These are phyloP conservation scores for Candida glucosophila DNA, from an alignment of 1,139 yeast genomes.

Conservation along the genomic window DNA sequence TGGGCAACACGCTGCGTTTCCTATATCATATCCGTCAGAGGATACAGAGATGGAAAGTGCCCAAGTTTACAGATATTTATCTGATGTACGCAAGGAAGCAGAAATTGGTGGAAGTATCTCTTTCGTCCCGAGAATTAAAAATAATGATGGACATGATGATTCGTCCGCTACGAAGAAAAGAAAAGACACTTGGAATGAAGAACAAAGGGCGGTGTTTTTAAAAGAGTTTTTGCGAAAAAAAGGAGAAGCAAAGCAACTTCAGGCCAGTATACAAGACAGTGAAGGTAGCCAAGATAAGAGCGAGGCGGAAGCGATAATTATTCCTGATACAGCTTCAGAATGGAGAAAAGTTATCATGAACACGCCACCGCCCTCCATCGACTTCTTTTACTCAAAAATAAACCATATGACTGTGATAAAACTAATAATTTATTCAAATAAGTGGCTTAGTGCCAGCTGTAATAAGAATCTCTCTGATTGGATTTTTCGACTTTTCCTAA, in stretches of 20 bases:
- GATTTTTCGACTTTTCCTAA: slow-evolving; percentile 28
- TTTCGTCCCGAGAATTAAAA: too few species aligned
- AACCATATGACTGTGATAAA: slow-evolving; percentile 28
- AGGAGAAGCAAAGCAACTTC: background rate
- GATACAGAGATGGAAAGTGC: slow-evolving; percentile 6
- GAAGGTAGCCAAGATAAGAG: background rate
- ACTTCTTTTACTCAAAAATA: slow-evolving; percentile 12
- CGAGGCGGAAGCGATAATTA: too few species aligned
- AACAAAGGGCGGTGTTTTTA: too few species aligned
- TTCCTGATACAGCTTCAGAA: slow-evolving; percentile 19
- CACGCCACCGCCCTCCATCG: slow-evolving; percentile 20
- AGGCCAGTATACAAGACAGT: background rate
- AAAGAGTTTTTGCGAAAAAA: slow-evolving; percentile 1
- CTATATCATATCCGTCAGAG: slow-evolving; percentile 8
- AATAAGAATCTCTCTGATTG: slow-evolving; percentile 25
- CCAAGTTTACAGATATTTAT: slow-evolving; percentile 19
- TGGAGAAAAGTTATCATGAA: slow-evolving; percentile 26
- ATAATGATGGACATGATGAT: too few species aligned
- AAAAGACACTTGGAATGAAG: too few species aligned
- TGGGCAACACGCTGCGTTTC: slow-evolving; percentile 20
- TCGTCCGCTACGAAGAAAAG: too few species aligned
- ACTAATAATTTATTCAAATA: slow-evolving; percentile 26
- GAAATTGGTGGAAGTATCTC: slow-evolving; percentile 13
- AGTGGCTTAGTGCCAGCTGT: slow-evolving; percentile 28
- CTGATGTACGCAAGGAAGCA: slow-evolving; percentile 24